phyloP scores from a whole-genome alignment of 345 rosid genomes.

The Noccaea bulbosa region DNA sequence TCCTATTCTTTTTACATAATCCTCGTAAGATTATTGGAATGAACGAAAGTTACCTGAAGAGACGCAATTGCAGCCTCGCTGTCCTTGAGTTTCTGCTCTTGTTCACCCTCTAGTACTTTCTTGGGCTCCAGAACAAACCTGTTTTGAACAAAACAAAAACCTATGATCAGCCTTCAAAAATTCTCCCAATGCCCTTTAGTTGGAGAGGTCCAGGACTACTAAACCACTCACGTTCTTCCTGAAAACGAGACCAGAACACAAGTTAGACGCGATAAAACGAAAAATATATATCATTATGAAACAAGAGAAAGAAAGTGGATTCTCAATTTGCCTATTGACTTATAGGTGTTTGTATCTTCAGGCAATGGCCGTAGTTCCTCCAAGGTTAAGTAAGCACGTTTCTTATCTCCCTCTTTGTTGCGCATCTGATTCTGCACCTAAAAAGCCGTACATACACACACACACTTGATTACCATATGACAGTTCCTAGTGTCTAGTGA shows the following conservation, averaged over 20 bases:
- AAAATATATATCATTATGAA: not conserved
- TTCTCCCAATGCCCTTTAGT: constrained; percentile 9
- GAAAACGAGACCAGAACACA: constrained; percentile 48
- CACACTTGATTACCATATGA: constrained; percentile 17
- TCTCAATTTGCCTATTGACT: constrained; percentile 63
- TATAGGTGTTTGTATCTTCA: constrained; percentile 82
- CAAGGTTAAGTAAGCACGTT: constrained; percentile 90
- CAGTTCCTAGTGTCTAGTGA: not conserved
- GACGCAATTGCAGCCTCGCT: constrained; percentile 80
- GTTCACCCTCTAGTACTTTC: constrained; percentile 64
- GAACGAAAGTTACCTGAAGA: constrained; percentile 54
- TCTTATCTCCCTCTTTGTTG: constrained; percentile 87
- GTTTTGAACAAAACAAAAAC: constrained; percentile 34
- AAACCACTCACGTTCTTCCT: constrained; percentile 91
- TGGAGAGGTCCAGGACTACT: not conserved
- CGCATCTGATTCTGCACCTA: constrained; percentile 92
- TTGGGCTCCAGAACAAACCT: constrained; percentile 93
- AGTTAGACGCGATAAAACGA: not conserved
- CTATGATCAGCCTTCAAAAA: constrained; percentile 35
- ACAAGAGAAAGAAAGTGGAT: not conserved
- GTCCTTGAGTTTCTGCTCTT: constrained; percentile 84
- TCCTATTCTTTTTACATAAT: not conserved
- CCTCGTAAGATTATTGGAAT: not conserved
- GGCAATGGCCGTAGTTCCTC: constrained; percentile 84
- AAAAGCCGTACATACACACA: constrained; percentile 23